Percentiles rank a stretch among this genome's conserved stretches.
phyloP scores from a whole-genome alignment of 2,329 filamentous ascomycete species.

The Scleromitrula shiraiana region DNA sequence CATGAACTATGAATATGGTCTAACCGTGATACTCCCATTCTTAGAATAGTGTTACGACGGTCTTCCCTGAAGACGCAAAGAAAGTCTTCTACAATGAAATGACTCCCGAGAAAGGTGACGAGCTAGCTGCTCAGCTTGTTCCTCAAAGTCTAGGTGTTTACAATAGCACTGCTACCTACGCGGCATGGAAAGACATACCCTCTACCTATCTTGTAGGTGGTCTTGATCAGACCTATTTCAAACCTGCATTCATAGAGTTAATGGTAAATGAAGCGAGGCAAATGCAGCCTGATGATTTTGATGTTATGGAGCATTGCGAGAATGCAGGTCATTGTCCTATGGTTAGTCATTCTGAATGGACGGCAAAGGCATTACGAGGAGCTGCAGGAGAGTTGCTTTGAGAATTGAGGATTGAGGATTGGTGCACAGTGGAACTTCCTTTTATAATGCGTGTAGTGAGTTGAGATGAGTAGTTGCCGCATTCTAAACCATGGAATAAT shows the following conservation, averaged over 20 bases:
- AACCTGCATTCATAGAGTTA: background rate
- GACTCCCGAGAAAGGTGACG: slow-evolving; percentile 29
- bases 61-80: slow-evolving; percentile 28
- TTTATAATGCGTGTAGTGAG: too few relatives aligned
- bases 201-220: slow-evolving; percentile 8
- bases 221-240: slow-evolving; percentile 1
- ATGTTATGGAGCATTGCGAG: slow-evolving; percentile 11
- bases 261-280: slow-evolving; percentile 8
- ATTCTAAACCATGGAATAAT: too few relatives aligned
- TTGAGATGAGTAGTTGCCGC: too few relatives aligned
- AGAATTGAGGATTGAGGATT: too few relatives aligned
- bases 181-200: slow-evolving; percentile 15
- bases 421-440: too few relatives aligned
- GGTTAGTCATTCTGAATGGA: slow-evolving; percentile 11
- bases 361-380: slow-evolving; percentile 7
- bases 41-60: slow-evolving; percentile 28
- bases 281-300: slow-evolving; percentile 9
- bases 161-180: slow-evolving; percentile 13
- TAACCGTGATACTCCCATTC: slow-evolving; percentile 18
- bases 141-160: slow-evolving; percentile 31
- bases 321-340: slow-evolving; percentile 9
- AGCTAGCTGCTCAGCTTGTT: slow-evolving; percentile 32
- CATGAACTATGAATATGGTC: background rate
- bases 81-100: slow-evolving; percentile 37
- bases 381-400: slow-evolving; percentile 8